Percentiles rank a stretch among this genome's conserved stretches.
phyloP scores from a whole-genome alignment of 1,139 yeast species.

The Suhomyces atakaporum region DNA sequence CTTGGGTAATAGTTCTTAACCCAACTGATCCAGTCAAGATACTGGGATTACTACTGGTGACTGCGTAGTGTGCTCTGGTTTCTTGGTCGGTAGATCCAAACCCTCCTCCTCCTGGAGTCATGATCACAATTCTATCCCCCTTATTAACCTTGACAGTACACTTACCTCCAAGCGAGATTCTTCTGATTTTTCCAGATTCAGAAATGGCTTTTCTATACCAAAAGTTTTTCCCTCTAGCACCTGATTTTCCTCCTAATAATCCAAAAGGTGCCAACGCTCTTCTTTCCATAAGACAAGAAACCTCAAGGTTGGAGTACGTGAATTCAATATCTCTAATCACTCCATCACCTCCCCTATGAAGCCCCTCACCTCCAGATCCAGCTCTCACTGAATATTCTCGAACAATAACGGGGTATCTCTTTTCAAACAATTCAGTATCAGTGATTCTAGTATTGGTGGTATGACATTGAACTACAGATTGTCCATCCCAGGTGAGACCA shows the following conservation, averaged over 20 bases:
- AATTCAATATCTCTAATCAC: slow-evolving; percentile 50
- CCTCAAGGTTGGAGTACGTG: slow-evolving; percentile 39
- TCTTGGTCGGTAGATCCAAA: slow-evolving; percentile 28
- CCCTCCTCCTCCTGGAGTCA: slow-evolving; percentile 56
- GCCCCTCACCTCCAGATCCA: slow-evolving; percentile 47
- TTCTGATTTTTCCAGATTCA: slow-evolving; percentile 24
- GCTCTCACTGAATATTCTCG: slow-evolving; percentile 41
- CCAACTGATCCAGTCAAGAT: slow-evolving; percentile 42
- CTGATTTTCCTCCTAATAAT: slow-evolving; percentile 44
- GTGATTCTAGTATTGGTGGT: slow-evolving; percentile 53
- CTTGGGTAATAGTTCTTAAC: slow-evolving; percentile 34
- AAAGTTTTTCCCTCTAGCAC: slow-evolving; percentile 40
- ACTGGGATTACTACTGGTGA: slow-evolving; percentile 24
- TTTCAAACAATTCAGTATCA: slow-evolving; percentile 49
- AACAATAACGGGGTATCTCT: slow-evolving; percentile 48
- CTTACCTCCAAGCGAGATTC: slow-evolving; percentile 44
- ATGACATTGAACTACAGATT: slow-evolving; percentile 49
- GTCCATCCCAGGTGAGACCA: slow-evolving; percentile 53
- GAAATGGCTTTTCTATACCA: slow-evolving; percentile 34
- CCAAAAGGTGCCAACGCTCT: slow-evolving; percentile 50
- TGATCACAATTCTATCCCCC: slow-evolving; percentile 46
- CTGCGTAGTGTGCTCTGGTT: slow-evolving; percentile 25
- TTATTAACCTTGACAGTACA: slow-evolving; percentile 39
- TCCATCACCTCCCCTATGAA: slow-evolving; percentile 48
- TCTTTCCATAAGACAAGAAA: slow-evolving; percentile 49